phyloP scores from a whole-genome alignment of 2,329 filamentous ascomycete species.

The Claviceps sorghi region DNA sequence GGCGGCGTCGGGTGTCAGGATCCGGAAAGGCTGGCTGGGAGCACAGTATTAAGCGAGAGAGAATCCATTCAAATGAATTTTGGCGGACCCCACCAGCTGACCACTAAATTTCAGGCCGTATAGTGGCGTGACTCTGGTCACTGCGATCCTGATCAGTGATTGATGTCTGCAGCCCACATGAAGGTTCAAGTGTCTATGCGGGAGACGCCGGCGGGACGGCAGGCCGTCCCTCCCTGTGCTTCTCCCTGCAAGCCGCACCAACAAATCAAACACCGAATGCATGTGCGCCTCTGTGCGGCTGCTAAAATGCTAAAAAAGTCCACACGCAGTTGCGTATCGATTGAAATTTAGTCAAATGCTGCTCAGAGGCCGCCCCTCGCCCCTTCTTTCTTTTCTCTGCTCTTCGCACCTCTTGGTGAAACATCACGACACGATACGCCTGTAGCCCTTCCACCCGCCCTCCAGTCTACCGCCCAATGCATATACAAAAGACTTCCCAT shows the following conservation, averaged over 20 bases:
- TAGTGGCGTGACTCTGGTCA: too few species aligned
- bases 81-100: background rate
- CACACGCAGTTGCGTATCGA: background rate
- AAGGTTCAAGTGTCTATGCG: too few species aligned
- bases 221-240: too few species aligned
- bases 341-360: background rate
- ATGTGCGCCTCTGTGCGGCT: background rate
- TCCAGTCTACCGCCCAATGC: slow-evolving; percentile 32
- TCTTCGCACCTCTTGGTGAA: slow-evolving; percentile 8
- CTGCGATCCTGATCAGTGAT: too few species aligned
- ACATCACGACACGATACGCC: slow-evolving; percentile 2
- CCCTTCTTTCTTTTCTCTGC: background rate
- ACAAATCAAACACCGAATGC: background rate
- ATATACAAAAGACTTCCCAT: slow-evolving; percentile 34
- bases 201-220: background rate
- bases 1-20: too few species aligned
- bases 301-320: background rate
- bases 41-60: too few species aligned
- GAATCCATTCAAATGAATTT: too few species aligned
- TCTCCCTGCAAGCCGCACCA: background rate
- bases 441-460: slow-evolving; percentile 3
- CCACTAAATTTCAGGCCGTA: background rate
- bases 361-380: too few species aligned
- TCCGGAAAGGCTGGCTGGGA: too few species aligned
- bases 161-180: too few species aligned